Percentiles rank a stretch among this genome's conserved stretches.
Conservation (phyloP, 306 rosid species). For the Casuarina cunninghamiana region DNA sequence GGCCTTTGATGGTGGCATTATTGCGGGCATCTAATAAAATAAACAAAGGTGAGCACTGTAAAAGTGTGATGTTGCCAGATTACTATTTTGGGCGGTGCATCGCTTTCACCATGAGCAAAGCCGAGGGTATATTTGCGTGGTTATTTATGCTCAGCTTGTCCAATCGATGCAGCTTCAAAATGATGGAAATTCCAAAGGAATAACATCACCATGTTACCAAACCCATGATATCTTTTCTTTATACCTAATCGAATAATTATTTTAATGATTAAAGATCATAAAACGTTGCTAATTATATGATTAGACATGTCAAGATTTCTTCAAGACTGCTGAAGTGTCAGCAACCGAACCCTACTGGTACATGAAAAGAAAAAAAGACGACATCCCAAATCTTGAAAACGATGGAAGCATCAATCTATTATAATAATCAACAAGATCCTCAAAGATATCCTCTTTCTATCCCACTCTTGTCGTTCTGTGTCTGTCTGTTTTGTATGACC, state of each 20-base stretch:
- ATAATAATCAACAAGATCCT: too few species aligned
- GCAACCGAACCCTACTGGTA: not conserved
- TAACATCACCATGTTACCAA: slow-evolving; percentile 26
- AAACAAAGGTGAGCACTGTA: slow-evolving; percentile 28
- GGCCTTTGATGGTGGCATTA: slow-evolving; percentile 29
- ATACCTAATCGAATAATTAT: not conserved
- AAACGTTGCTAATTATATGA: slow-evolving; percentile 23
- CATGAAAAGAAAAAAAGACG: too few species aligned
- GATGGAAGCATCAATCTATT: too few species aligned
- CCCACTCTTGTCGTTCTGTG: too few species aligned
- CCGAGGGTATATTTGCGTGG: slow-evolving; percentile 45
- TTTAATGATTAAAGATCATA: slow-evolving; percentile 13
- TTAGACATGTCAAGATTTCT: not conserved
- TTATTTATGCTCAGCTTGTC: slow-evolving; percentile 55
- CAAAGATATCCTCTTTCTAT: too few species aligned
- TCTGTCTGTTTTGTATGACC: too few species aligned
- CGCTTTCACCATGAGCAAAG: slow-evolving; percentile 48
- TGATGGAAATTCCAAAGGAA: slow-evolving; percentile 43
- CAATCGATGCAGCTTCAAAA: slow-evolving; percentile 54
- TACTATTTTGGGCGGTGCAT: slow-evolving; percentile 71
- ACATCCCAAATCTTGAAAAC: too few species aligned
- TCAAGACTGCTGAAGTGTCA: slow-evolving; percentile 29
- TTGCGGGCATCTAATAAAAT: slow-evolving; percentile 33
- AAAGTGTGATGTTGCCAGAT: slow-evolving; percentile 57
- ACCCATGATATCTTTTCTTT: not conserved